Evolutionary conservation across 768 basidiomycete genomes (phyloP).

Genomic region (Boletus rubescentipes): DNA sequence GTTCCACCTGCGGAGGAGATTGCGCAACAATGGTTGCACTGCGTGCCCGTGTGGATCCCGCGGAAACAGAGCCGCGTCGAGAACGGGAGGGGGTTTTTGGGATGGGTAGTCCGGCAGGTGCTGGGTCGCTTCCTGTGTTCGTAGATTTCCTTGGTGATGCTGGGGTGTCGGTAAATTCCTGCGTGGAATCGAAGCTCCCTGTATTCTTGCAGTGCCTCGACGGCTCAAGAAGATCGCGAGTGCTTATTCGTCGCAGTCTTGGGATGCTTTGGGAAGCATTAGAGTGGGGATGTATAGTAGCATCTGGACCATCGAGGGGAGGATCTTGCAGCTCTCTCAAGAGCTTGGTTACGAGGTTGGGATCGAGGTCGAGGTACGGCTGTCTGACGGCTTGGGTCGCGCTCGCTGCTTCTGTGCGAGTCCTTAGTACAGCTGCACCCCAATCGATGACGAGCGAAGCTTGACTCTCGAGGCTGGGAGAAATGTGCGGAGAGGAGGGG

Average conservation of each 20-base stretch:
- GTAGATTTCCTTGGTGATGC: constrained; percentile 10
- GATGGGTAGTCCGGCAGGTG: constrained; percentile 3
- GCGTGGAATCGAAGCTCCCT: constrained; percentile 4
- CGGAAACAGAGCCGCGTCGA: constrained; percentile 18
- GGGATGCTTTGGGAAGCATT: constrained; percentile 1
- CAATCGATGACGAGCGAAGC: constrained; percentile 56
- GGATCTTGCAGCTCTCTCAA: constrained; percentile 22
- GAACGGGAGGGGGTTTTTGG: constrained; percentile 22
- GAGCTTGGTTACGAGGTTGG: constrained; percentile 20
- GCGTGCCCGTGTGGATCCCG: constrained; percentile 15
- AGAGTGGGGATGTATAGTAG: neutral
- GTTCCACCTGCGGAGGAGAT: constrained; percentile 3
- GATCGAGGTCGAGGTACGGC: constrained; percentile 26
- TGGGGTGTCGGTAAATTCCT: constrained; percentile 1
- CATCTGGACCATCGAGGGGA: constrained; percentile 15
- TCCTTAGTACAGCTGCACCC: constrained; percentile 39
- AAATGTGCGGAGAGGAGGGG: constrained; percentile 36
- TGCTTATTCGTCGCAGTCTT: constrained; percentile 14
- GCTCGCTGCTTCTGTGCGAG: constrained; percentile 21
- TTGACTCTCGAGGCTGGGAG: constrained; percentile 50
- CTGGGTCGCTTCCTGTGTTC: constrained; percentile 4
- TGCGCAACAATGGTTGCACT: constrained; percentile 14
- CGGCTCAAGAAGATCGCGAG: constrained; percentile 27
- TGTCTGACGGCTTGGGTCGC: constrained; percentile 23
- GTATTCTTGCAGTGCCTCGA: constrained; percentile 9